These are phyloP conservation scores for Pseudomonodictys pantanalensis DNA, from an alignment of 495 filamentous ascomycete genomes.

Conservation along the genomic window DNA sequence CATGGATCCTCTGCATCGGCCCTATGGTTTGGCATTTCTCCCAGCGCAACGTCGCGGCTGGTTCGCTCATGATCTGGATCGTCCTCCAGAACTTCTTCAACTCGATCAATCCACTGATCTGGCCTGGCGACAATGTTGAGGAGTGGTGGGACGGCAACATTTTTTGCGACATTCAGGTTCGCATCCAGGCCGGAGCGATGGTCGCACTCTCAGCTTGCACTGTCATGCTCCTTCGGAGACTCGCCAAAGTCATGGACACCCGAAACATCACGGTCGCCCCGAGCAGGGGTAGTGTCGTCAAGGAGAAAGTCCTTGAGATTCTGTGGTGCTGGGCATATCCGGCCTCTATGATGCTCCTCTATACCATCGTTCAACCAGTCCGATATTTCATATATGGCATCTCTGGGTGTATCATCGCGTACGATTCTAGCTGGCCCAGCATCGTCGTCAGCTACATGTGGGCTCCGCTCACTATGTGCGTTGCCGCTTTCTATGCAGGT, in stretches of 20 bases:
- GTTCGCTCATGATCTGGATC: slow-evolving; percentile 62
- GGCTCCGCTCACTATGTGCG: slow-evolving; percentile 61
- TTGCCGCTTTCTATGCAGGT: slow-evolving; percentile 71
- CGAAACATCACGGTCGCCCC: slow-evolving; percentile 54
- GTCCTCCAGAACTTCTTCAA: slow-evolving; percentile 63
- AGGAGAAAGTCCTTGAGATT: slow-evolving; percentile 57
- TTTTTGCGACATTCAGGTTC: slow-evolving; percentile 80
- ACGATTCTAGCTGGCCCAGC: slow-evolving; percentile 68
- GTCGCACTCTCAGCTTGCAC: slow-evolving; percentile 62
- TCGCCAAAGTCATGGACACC: slow-evolving; percentile 69
- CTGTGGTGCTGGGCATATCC: slow-evolving; percentile 69
- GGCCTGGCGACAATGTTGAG: slow-evolving; percentile 67
- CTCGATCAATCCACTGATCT: slow-evolving; percentile 76
- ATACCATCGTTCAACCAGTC: slow-evolving; percentile 64
- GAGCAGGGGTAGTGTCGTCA: slow-evolving; percentile 52
- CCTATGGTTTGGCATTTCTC: slow-evolving; percentile 56
- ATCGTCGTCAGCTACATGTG: slow-evolving; percentile 66
- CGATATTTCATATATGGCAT: slow-evolving; percentile 75
- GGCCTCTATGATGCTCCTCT: slow-evolving; percentile 59
- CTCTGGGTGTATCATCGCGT: slow-evolving; percentile 64
- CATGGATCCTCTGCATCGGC: slow-evolving; percentile 48
- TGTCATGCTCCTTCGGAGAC: slow-evolving; percentile 68
- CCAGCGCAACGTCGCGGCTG: slow-evolving; percentile 61
- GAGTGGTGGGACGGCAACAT: slow-evolving; percentile 70
- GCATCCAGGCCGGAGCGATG: slow-evolving; percentile 61